Evolutionary conservation across 2,329 filamentous ascomycete genomes (phyloP), one percentile per base, ranked within the genome.

Genomic region (Teratosphaeria zuluensis): DNA sequence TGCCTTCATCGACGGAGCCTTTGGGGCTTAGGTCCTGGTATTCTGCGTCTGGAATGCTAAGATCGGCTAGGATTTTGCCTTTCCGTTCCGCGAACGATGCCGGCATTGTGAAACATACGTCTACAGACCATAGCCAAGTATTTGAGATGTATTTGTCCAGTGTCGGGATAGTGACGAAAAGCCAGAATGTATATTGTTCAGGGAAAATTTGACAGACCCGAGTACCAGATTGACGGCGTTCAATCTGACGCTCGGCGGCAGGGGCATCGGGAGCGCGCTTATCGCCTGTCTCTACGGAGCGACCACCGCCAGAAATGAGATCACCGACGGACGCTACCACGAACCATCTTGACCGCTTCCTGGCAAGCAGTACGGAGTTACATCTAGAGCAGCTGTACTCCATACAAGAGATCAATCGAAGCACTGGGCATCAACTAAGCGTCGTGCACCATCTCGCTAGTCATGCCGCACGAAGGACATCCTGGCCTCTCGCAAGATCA

Each of bases 1-100:
- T 91, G 0, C 85, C 87, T 54, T 77, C 82, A 72, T 97, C 92
- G 21, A 97, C 82, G 0, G 85, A 88, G 16, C 92, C 92, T 76
- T 96, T 96, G 2, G 92, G 92, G 1, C 90, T 95, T 7, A 87
- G 81, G 73, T 96, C 92, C 48, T 84, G 83, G 73, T 96, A 95
- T 60, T 88, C 81, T 3, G 78, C 80, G 51, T 84, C 82, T 1
- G 90, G 87, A 3, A 84, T 78, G 8, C 83, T 77, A 2, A 96
- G 84, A 64, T 86, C 82, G 51, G 80, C 75, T 14, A 96, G 76
- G 63, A 96, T 95, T 60, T 81, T 84, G 56, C 75, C 71, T 74
- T 96, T 97, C 70, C 84, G 88, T 53, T 66, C 63, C 33, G 67
- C 60, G 61, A 79, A 78, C 19, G 67, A 68, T 46, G 59, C 56